A percentile compares a stretch with the other conserved stretches of the same genome.
These are phyloP conservation scores for Eutrema japonicum DNA, from an alignment of 345 rosid species.

Conservation along the genomic window DNA sequence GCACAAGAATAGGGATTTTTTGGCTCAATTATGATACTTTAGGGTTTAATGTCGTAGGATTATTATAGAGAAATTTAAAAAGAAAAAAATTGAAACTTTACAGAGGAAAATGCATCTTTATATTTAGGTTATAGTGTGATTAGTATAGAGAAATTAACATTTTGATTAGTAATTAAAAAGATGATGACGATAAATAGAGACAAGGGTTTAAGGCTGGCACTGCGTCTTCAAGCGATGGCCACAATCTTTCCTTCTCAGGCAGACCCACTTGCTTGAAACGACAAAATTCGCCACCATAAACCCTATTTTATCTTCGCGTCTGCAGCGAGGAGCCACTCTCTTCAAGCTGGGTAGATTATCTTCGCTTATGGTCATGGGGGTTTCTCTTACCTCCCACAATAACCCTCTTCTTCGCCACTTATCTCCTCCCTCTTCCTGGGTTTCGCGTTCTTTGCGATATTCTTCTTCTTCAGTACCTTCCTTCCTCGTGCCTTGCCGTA, in stretches of 20 bases:
- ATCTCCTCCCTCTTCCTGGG: slow-evolving; percentile 48
- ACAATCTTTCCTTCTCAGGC: slow-evolving; percentile 35
- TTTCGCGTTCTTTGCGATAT: slow-evolving; percentile 41
- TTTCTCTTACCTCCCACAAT: slow-evolving; percentile 57
- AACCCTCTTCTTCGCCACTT: slow-evolving; percentile 52
- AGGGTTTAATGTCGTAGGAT: no score
- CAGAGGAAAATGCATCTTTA: no score
- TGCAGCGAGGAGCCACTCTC: slow-evolving; percentile 14
- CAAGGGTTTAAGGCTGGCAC: slow-evolving; percentile 31
- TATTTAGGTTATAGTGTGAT: no score
- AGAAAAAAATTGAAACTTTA: no score
- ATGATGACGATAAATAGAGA: slow-evolving; percentile 6
- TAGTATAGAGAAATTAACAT: not conserved
- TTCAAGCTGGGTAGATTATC: slow-evolving; percentile 64
- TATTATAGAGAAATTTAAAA: no score
- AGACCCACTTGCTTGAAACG: slow-evolving; percentile 45
- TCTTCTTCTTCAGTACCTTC: slow-evolving; percentile 24
- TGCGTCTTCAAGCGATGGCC: slow-evolving; percentile 40
- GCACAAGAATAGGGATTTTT: no score
- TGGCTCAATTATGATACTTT: no score
- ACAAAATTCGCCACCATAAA: slow-evolving; percentile 42
- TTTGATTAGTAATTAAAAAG: not conserved
- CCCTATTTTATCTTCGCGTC: slow-evolving; percentile 32
- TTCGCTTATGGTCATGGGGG: slow-evolving; percentile 60
- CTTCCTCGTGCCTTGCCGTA: slow-evolving; percentile 28